These are phyloP conservation scores for Lablab purpureus DNA, from an alignment of 306 rosid genomes.

Conservation along the genomic window DNA sequence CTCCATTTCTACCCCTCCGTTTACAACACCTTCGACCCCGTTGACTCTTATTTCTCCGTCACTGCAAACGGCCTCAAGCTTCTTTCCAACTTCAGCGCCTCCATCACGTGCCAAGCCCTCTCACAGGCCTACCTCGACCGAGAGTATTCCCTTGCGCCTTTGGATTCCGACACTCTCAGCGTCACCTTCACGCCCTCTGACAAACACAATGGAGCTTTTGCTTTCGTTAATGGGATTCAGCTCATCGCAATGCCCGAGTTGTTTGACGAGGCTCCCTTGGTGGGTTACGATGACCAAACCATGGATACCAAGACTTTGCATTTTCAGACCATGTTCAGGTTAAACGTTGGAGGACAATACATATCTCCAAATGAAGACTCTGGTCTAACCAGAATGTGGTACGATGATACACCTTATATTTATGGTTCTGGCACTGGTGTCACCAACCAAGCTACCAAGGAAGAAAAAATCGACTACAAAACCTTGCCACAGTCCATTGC, in stretches of 20 bases:
- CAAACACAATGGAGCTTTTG: slow-evolving; percentile 42
- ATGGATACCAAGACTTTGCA: slow-evolving; percentile 34
- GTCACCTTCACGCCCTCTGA: slow-evolving; percentile 58
- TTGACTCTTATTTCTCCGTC: slow-evolving; percentile 53
- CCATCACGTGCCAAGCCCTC: slow-evolving; percentile 55
- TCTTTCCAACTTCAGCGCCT: slow-evolving; percentile 58
- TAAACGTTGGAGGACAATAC: slow-evolving; percentile 64
- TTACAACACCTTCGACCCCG: slow-evolving; percentile 39
- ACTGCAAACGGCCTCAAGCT: slow-evolving; percentile 46
- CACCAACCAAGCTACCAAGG: slow-evolving; percentile 32
- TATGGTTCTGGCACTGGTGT: slow-evolving; percentile 51
- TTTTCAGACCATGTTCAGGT: slow-evolving; percentile 58
- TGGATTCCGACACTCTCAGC: slow-evolving; percentile 33
- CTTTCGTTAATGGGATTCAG: slow-evolving; percentile 59
- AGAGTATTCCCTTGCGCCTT: slow-evolving; percentile 59
- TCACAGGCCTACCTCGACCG: slow-evolving; percentile 58
- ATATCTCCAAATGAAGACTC: slow-evolving; percentile 58
- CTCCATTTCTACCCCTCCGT: slow-evolving; percentile 61
- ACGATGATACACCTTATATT: slow-evolving; percentile 60
- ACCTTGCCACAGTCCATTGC: slow-evolving; percentile 50
- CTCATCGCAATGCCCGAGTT: slow-evolving; percentile 50
- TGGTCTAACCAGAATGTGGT: slow-evolving; percentile 55
- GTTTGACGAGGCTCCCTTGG: slow-evolving; percentile 38
- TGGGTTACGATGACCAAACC: slow-evolving; percentile 45
- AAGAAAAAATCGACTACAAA: slow-evolving; percentile 44